A percentile compares a stretch with the other conserved stretches of the same genome.
Conservation (phyloP, 192 early-diverging fungal genomes). For the Endogone sp. region DNA sequence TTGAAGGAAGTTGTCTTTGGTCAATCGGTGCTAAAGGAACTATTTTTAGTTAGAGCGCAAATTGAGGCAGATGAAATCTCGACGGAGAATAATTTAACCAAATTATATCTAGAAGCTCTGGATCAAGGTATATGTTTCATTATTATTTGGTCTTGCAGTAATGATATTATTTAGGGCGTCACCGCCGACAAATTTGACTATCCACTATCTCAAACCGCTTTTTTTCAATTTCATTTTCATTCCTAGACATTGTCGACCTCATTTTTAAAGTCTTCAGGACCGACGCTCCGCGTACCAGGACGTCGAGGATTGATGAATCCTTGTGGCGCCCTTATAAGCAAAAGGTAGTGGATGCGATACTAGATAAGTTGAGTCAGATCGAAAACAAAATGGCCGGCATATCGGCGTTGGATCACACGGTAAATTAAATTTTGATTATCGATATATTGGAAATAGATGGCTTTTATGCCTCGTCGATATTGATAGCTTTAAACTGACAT, state of each 20-base stretch:
- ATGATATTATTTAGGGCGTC: no score
- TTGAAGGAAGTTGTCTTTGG: constrained; percentile 18
- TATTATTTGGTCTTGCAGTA: neutral
- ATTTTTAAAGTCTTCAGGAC: neutral
- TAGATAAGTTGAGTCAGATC: neutral
- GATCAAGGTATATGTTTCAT: neutral
- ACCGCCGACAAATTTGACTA: no score
- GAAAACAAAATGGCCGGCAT: neutral
- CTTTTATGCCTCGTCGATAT: no score
- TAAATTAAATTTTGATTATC: no score
- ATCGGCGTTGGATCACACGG: neutral
- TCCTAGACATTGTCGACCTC: neutral
- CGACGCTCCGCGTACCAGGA: neutral
- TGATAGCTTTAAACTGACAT: no score
- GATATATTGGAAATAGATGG: no score
- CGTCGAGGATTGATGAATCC: neutral
- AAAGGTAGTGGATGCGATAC: neutral
- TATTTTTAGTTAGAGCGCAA: neutral
- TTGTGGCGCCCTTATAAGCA: neutral
- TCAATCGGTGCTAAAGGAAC: neutral
- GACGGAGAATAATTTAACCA: neutral
- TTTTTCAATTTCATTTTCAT: neutral
- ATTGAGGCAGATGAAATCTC: neutral
- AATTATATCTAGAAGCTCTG: neutral
- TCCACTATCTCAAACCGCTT: no score